These are phyloP conservation scores for Strigomonas culicis DNA, from an alignment of 208 protist species.

Conservation along the genomic window DNA sequence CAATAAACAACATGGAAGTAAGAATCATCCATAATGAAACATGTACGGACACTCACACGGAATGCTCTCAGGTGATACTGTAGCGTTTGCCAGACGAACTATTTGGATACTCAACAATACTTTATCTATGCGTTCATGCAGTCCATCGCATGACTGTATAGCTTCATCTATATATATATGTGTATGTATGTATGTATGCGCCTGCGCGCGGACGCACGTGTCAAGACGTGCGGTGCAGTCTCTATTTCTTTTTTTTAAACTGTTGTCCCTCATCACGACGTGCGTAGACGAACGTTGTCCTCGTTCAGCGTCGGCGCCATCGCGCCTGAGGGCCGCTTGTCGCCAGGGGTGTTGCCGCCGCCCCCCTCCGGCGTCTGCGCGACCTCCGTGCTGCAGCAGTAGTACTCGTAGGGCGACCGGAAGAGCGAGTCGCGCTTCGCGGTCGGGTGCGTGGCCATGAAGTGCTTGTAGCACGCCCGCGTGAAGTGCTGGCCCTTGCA, in stretches of 20 bases:
- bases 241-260: neutral
- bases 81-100: too few relatives aligned
- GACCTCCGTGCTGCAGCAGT: conserved; percentile 55
- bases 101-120: neutral
- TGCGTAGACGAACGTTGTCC: conserved; percentile 12
- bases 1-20: neutral
- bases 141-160: neutral
- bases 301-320: conserved; percentile 28
- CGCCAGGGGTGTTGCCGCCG: conserved; percentile 13
- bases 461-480: conserved; percentile 90
- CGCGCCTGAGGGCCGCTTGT: conserved; percentile 20
- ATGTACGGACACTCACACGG: too few relatives aligned
- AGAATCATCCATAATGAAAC: neutral
- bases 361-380: conserved; percentile 16
- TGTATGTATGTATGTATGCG: too few relatives aligned
- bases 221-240: too few relatives aligned
- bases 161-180: neutral
- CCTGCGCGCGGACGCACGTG: too few relatives aligned
- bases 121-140: neutral
- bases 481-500: conserved; percentile 87
- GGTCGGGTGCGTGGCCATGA: conserved; percentile 80
- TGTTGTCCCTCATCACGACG: neutral
- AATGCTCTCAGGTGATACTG: too few relatives aligned
- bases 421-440: conserved; percentile 83
- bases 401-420: conserved; percentile 87